Conservation (phyloP, 129 eudicot species). For the Helichrysum umbraculigerum region DNA sequence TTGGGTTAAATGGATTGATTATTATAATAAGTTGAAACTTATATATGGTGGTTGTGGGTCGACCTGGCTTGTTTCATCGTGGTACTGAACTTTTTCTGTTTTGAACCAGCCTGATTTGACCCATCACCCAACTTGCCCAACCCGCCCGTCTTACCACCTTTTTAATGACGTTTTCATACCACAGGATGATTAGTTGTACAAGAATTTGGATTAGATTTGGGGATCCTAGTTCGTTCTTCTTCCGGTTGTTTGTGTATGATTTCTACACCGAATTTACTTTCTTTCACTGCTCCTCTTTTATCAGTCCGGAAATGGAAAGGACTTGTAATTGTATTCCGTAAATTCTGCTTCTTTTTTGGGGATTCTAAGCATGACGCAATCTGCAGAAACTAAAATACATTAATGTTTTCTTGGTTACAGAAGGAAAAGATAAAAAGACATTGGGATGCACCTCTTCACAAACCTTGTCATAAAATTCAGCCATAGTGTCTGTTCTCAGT, state of each 20-base stretch:
- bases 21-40: background rate
- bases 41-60: background rate
- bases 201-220: conserved; percentile 67
- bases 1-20: background rate
- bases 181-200: conserved; percentile 70
- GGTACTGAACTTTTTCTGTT: background rate
- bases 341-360: conserved; percentile 41
- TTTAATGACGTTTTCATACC: conserved; percentile 38
- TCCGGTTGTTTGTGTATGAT: conserved; percentile 42
- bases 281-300: conserved; percentile 72
- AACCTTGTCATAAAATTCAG: conserved; percentile 66
- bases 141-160: background rate
- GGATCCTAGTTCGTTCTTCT: conserved; percentile 66
- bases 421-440: background rate
- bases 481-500: conserved; percentile 37
- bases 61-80: background rate
- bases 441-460: background rate
- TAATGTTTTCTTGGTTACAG: background rate
- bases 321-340: conserved; percentile 57
- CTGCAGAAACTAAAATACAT: background rate
- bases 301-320: conserved; percentile 82
- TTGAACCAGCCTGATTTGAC: background rate
- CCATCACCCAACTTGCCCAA: background rate
- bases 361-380: conserved; percentile 44
- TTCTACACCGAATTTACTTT: conserved; percentile 46